A percentile compares a stretch with the other conserved stretches of the same genome.
Evolutionary conservation across 495 filamentous ascomycete genomes (phyloP).

Genomic region (Cairneyella variabilis): DNA sequence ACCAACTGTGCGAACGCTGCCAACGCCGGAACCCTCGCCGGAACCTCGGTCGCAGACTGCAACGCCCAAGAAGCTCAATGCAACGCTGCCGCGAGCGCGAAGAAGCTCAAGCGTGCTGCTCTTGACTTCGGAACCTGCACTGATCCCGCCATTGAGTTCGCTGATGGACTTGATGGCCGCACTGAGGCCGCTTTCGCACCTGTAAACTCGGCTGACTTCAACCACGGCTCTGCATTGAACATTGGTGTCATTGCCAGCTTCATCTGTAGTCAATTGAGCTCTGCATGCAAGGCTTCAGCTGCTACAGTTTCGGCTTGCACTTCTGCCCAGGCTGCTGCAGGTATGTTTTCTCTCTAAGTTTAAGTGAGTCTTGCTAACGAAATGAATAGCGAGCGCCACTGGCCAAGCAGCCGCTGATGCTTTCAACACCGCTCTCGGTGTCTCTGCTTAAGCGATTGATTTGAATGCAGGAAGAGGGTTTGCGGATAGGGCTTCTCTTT

Average conservation of each 20-base stretch:
- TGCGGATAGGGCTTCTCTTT: not conserved
- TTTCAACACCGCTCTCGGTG: constrained; percentile 41
- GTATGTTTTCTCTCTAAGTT: not conserved
- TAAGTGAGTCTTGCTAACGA: constrained; percentile 20
- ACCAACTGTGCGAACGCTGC: constrained; percentile 52
- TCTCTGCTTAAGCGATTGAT: constrained; percentile 2
- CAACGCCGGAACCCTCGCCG: constrained; percentile 39
- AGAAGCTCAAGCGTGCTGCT: constrained; percentile 19
- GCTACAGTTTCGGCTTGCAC: constrained; percentile 45
- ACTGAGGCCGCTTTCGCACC: constrained; percentile 48
- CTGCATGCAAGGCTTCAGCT: constrained; percentile 47
- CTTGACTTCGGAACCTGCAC: constrained; percentile 46
- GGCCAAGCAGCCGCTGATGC: constrained; percentile 56
- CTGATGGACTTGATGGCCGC: constrained; percentile 46
- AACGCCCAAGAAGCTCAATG: constrained; percentile 43
- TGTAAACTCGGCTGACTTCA: constrained; percentile 48
- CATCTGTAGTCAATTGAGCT: constrained; percentile 50
- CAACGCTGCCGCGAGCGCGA: constrained; percentile 25
- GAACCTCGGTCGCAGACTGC: constrained; percentile 38
- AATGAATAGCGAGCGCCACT: constrained; percentile 19
- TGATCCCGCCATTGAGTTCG: constrained; percentile 53
- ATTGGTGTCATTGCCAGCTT: constrained; percentile 52
- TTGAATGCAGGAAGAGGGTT: not conserved
- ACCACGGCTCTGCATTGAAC: constrained; percentile 54
- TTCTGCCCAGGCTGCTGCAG: constrained; percentile 37